phyloP scores from a whole-genome alignment of 2,329 filamentous ascomycete genomes.

The Rachicladosporium sp. region DNA sequence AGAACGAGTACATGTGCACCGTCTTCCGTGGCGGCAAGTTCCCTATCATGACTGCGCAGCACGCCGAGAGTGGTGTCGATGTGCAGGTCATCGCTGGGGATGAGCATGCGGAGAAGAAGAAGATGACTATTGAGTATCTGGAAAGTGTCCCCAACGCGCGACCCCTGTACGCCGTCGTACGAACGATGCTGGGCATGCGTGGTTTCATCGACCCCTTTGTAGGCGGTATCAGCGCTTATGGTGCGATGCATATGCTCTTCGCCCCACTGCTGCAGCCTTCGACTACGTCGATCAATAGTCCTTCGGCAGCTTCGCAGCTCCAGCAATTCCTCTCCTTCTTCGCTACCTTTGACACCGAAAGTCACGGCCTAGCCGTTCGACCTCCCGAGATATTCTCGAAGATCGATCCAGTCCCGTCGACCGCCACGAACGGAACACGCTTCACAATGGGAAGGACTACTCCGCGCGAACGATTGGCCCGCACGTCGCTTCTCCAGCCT shows the following conservation, averaged over 20 bases:
- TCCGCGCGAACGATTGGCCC: too few species aligned
- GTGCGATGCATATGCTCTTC: constrained; percentile 45
- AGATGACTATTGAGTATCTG: constrained; percentile 35
- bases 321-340: constrained; percentile 40
- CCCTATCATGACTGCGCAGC: constrained; percentile 31
- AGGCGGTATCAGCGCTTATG: constrained; percentile 43
- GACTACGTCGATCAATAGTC: not conserved
- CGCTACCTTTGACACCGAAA: constrained; percentile 32
- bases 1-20: not conserved
- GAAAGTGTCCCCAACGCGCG: constrained; percentile 37
- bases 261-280: constrained; percentile 30
- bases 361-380: constrained; percentile 38
- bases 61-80: constrained; percentile 36
- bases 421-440: too few species aligned
- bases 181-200: constrained; percentile 38
- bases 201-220: constrained; percentile 35
- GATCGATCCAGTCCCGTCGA: too few species aligned
- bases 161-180: constrained; percentile 38
- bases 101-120: constrained; percentile 27
- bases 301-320: constrained; percentile 31
- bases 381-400: too few species aligned
- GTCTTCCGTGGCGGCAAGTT: constrained; percentile 21
- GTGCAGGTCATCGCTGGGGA: constrained; percentile 40
- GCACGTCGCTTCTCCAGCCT: constrained; percentile 12
- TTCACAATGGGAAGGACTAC: too few species aligned